phyloP scores from a whole-genome alignment of 371 early-diverging fungal genomes.

The Blastocladiella emersonii region DNA sequence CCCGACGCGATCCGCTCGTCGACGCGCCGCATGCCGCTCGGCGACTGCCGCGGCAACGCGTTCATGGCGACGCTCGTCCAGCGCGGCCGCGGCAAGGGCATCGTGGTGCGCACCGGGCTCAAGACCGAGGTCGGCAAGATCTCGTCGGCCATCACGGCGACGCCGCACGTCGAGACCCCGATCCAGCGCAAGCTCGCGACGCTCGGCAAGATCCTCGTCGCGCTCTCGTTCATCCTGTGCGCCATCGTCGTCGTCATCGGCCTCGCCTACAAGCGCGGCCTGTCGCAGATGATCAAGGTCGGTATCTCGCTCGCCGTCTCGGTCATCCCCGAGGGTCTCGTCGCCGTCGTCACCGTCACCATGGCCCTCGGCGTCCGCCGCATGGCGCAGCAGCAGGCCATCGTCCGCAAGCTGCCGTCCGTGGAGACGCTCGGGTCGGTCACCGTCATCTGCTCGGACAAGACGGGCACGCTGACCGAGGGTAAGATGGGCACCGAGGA shows the following conservation, averaged over 20 bases:
- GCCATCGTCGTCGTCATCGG: conserved; percentile 69
- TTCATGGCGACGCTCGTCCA: conserved; percentile 73
- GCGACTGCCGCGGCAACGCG: conserved; percentile 69
- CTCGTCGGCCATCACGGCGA: conserved; percentile 62
- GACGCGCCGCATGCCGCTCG: conserved; percentile 53
- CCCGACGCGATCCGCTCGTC: conserved; percentile 23
- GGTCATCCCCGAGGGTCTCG: conserved; percentile 90
- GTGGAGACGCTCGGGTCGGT: conserved; percentile 84
- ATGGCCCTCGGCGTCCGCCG: conserved; percentile 82
- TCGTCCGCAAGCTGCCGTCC: conserved; percentile 75
- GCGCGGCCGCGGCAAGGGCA: conserved; percentile 61
- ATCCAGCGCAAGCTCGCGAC: conserved; percentile 59
- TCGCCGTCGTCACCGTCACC: conserved; percentile 77
- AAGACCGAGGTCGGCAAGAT: conserved; percentile 87
- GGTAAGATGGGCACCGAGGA: conserved; percentile 72
- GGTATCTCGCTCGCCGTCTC: conserved; percentile 75
- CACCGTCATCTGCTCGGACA: conserved; percentile 86
- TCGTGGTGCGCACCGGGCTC: conserved; percentile 74
- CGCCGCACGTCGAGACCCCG: conserved; percentile 46
- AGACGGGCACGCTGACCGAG: conserved; percentile 90
- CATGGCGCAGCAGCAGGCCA: conserved; percentile 73
- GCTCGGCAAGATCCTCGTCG: conserved; percentile 48
- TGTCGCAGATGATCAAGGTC: conserved; percentile 40
- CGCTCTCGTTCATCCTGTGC: conserved; percentile 51
- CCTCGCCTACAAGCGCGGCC: conserved; percentile 44